Evolutionary conservation across 75 land plant species (phyloP), one percentile per base, ranked within the genome.

Genomic region (Pseudotsuga menziesii): DNA sequence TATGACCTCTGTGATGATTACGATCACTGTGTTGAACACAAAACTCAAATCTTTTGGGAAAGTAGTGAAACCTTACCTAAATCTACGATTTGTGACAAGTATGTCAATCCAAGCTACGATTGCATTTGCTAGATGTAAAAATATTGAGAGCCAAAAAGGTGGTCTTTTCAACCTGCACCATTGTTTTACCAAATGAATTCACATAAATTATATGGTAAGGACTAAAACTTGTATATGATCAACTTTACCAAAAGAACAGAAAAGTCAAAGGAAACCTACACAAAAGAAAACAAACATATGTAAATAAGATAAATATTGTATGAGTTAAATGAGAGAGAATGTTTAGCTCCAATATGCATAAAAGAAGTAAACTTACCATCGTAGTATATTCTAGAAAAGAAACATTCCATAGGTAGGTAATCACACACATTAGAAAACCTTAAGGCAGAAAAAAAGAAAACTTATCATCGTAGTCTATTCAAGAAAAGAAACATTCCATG

Each of bases 31-130:
- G 48, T 14, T n/a, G 29, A 57, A 16, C 20, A 16, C 27, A 56
- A 76, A 20, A 14, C 58, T 41, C 41, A 36, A 66, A 35, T 29
- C 54, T 41, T n/a, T 56, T 16, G 60, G 56, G 57, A 80, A 78
- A 79, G 57, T 58, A 58, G 25, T 73, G 0, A 56, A 57, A 17
- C 20, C 74, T 56, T 69, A 83, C 84, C 79, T 81, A 60, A 83
- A 83, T 58, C 74, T 75, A 2, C 85, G 69, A 52, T 83, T 83
- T 36, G 74, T 4, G 20, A 80, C 55, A 73, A 56, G 23, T 66
- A 80, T 56, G 83, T 83, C 85, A 59, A 60, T 70, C 85, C 85
- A 83, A 39, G 83, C 73, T 23, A 83, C 78, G n/a, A 75, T 27
- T 27, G 78, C 72, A 75, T 80, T 83, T 11, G 48, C 85, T 67